A percentile compares a stretch with the other conserved stretches of the same genome.
phyloP scores from a whole-genome alignment of 371 early-diverging fungal genomes.

The Capniomyces stellatus region DNA sequence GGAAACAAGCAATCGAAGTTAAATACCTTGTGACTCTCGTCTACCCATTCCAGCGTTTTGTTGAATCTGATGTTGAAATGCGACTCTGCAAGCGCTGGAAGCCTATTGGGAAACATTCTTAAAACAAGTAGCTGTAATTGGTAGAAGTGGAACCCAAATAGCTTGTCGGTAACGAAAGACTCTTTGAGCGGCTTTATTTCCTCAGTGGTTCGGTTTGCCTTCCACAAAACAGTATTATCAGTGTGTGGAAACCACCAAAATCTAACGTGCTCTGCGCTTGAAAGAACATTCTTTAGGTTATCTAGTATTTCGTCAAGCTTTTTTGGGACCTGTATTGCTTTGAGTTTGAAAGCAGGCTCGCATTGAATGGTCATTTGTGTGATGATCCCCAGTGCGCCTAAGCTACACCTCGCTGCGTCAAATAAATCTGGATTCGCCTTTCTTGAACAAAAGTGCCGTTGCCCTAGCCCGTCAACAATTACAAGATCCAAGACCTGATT shows the following conservation, averaged over 20 bases:
- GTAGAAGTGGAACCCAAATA: constrained; percentile 40
- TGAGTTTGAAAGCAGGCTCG: constrained; percentile 45
- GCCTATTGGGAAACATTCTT: constrained; percentile 33
- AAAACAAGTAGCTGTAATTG: constrained; percentile 43
- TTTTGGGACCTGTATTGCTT: constrained; percentile 42
- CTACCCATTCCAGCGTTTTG: constrained; percentile 31
- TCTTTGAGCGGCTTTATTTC: constrained; percentile 8
- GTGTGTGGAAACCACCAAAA: constrained; percentile 80
- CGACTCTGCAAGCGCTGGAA: constrained; percentile 28
- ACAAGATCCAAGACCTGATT: constrained; percentile 28
- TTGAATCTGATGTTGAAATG: constrained; percentile 35
- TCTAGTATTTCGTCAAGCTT: constrained; percentile 29
- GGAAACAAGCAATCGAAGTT: constrained; percentile 70
- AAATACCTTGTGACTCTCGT: constrained; percentile 51
- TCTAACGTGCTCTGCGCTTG: constrained; percentile 57
- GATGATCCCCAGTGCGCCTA: constrained; percentile 62
- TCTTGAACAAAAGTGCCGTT: constrained; percentile 29
- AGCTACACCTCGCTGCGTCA: constrained; percentile 47
- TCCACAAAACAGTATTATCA: constrained; percentile 56
- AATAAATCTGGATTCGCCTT: constrained; percentile 33
- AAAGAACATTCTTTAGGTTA: constrained; percentile 32
- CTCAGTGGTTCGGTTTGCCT: constrained; percentile 38
- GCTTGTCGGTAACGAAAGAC: constrained; percentile 30
- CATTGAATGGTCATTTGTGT: constrained; percentile 48
- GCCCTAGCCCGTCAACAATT: constrained; percentile 37